A percentile compares a stretch with the other conserved stretches of the same genome.
Conservation (phyloP, 2,329 filamentous ascomycete genomes). For the Hypocrella siamensis region DNA sequence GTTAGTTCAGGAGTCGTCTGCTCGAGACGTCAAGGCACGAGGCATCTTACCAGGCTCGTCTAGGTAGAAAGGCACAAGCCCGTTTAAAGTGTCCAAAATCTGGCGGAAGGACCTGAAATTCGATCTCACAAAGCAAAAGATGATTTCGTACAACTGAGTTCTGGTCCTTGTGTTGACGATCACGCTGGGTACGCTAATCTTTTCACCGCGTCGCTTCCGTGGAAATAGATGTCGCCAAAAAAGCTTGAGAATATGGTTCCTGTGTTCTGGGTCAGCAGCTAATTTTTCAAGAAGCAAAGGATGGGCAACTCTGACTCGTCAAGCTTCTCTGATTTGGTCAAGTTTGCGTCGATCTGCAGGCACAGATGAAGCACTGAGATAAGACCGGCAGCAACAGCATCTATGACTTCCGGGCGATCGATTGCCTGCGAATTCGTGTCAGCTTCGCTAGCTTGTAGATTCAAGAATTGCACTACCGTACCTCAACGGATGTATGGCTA, state of each 20-base stretch:
- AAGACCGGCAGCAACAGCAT: conserved; percentile 14
- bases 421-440: conserved; percentile 9
- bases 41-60: conserved; percentile 21
- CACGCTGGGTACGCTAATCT: conserved; percentile 17
- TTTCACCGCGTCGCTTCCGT: conserved; percentile 2
- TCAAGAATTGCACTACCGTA: too few species aligned
- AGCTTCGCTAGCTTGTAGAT: too few species aligned
- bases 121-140: conserved; percentile 39
- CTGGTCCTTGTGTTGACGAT: conserved; percentile 40
- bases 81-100: conserved; percentile 28
- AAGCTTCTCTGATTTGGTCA: conserved; percentile 9
- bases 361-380: conserved; percentile 15
- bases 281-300: background rate
- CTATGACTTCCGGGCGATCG: conserved; percentile 11
- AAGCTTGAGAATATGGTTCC: conserved; percentile 16
- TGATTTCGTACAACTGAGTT: conserved; percentile 41
- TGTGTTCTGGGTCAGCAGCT: background rate
- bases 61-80: conserved; percentile 21
- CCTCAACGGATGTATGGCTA: conserved; percentile 24
- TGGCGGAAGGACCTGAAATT: conserved; percentile 28
- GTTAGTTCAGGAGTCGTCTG: background rate
- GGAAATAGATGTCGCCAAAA: conserved; percentile 56
- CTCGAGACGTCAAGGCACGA: background rate
- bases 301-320: conserved; percentile 10
- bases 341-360: conserved; percentile 12